Evolutionary conservation across 2,329 filamentous ascomycete genomes (phyloP).

Genomic region (Trichoderma sp.): DNA sequence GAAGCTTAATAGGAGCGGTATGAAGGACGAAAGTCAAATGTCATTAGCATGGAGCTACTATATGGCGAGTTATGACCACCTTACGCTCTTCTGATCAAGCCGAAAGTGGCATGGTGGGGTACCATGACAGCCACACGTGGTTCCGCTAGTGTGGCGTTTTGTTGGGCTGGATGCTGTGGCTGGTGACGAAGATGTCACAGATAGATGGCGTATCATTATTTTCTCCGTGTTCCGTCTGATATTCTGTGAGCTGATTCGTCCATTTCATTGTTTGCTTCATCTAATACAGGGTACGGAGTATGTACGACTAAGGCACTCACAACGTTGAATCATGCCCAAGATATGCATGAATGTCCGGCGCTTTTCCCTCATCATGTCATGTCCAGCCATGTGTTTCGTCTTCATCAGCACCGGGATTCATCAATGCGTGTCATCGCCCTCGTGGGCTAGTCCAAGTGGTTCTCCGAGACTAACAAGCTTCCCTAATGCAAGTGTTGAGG

Average conservation of each 20-base stretch:
- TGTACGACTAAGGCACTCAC: background rate
- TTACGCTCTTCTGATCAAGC: slow-evolving; percentile 22
- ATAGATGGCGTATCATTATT: slow-evolving; percentile 1
- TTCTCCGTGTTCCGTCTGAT: slow-evolving; percentile 12
- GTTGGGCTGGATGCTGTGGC: slow-evolving; percentile 4
- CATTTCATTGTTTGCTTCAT: background rate
- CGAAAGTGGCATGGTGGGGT: slow-evolving; percentile 19
- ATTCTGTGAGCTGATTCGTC: background rate
- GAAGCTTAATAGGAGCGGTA: slow-evolving; percentile 14
- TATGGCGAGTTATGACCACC: slow-evolving; percentile 20
- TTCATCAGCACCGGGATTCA: background rate
- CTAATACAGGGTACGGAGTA: background rate
- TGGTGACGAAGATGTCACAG: background rate
- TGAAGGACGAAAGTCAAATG: background rate
- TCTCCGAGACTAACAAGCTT: background rate
- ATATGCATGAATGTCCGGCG: slow-evolving; percentile 19
- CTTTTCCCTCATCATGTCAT: background rate
- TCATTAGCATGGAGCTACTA: background rate
- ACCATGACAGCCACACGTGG: slow-evolving; percentile 18
- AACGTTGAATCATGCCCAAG: background rate
- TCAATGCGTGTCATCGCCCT: background rate
- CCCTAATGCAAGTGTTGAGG: slow-evolving; percentile 17
- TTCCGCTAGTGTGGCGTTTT: background rate
- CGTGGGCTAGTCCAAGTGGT: slow-evolving; percentile 6
- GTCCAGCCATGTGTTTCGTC: background rate